A percentile compares a stretch with the other conserved stretches of the same genome.
phyloP scores from a whole-genome alignment of 1,139 yeast genomes.

The Candida glucosophila region DNA sequence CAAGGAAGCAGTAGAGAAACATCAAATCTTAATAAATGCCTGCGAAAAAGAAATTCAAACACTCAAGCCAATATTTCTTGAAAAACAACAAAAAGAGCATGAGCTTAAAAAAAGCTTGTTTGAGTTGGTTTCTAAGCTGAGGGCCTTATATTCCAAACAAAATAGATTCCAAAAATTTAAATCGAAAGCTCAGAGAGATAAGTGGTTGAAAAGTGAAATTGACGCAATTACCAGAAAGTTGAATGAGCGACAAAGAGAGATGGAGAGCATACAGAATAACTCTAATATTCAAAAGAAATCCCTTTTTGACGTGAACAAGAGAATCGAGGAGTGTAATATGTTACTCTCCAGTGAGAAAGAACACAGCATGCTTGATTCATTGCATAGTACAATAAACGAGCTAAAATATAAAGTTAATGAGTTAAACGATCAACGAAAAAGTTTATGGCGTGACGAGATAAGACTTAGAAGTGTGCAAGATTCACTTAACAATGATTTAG shows the following conservation, averaged over 20 bases:
- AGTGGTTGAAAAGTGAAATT: slow-evolving; percentile 48
- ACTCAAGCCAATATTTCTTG: slow-evolving; percentile 34
- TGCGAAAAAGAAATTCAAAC: slow-evolving; percentile 15
- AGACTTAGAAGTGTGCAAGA: slow-evolving; percentile 47
- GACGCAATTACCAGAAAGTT: slow-evolving; percentile 12
- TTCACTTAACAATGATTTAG: slow-evolving; percentile 47
- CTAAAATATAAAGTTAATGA: slow-evolving; percentile 33
- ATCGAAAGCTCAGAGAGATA: slow-evolving; percentile 51
- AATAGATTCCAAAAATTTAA: slow-evolving; percentile 59
- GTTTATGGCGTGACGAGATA: slow-evolving; percentile 75
- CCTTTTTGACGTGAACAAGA: slow-evolving; percentile 17
- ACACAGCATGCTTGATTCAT: slow-evolving; percentile 12
- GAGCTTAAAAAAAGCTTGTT: slow-evolving; percentile 30
- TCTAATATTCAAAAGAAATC: slow-evolving; percentile 11
- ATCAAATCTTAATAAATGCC: slow-evolving; percentile 11
- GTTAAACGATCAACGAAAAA: slow-evolving; percentile 59
- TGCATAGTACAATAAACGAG: slow-evolving; percentile 26
- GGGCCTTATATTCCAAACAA: slow-evolving; percentile 64
- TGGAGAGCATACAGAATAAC: slow-evolving; percentile 12
- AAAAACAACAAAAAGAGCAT: slow-evolving; percentile 33
- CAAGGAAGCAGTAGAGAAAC: slow-evolving; percentile 12
- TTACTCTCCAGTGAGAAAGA: slow-evolving; percentile 18
- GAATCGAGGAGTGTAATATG: slow-evolving; percentile 31
- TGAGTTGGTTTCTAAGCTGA: slow-evolving; percentile 44
- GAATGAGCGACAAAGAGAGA: slow-evolving; percentile 15